Conservation (phyloP, 2,329 filamentous ascomycete species). For the Stagonosporopsis cucurbitacearum region DNA sequence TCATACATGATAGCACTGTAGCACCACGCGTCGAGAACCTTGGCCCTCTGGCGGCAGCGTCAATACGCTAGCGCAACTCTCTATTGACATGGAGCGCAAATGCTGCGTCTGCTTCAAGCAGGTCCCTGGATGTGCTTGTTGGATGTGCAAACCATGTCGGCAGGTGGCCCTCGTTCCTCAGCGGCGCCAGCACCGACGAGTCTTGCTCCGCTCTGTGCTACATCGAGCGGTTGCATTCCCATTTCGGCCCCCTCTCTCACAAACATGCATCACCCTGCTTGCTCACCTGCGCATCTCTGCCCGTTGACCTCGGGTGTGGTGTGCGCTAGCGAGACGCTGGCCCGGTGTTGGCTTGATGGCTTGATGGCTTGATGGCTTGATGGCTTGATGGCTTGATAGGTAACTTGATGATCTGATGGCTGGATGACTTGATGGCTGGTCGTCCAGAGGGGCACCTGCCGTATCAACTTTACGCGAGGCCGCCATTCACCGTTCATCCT, state of each 20-base stretch:
- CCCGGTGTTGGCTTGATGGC: neutral
- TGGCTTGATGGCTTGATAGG: too few relatives aligned
- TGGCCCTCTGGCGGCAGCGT: conserved; percentile 12
- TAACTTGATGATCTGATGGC: too few relatives aligned
- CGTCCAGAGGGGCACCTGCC: conserved; percentile 10
- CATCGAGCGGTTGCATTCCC: conserved; percentile 27
- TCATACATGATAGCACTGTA: neutral
- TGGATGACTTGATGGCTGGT: conserved; percentile 2
- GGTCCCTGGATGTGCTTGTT: conserved; percentile 14
- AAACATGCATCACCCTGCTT: conserved; percentile 11
- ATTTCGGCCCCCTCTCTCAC: conserved; percentile 13
- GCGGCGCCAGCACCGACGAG: conserved; percentile 38
- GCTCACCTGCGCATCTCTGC: too few relatives aligned
- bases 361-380: neutral
- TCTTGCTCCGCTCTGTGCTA: conserved; percentile 27
- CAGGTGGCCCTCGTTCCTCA: neutral
- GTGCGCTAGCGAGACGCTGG: conserved; percentile 14
- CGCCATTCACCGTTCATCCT: conserved; percentile 18
- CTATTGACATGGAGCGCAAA: conserved; percentile 27
- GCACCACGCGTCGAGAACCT: conserved; percentile 7
- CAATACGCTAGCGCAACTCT: conserved; percentile 24
- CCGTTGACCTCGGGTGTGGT: conserved; percentile 30
- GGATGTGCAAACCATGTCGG: conserved; percentile 17
- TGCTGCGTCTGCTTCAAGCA: conserved; percentile 12
- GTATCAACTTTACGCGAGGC: conserved; percentile 10